Percentiles rank a stretch among this genome's conserved stretches.
phyloP scores from a whole-genome alignment of 2,329 filamentous ascomycete species.

The Penicillium capsulatum region DNA sequence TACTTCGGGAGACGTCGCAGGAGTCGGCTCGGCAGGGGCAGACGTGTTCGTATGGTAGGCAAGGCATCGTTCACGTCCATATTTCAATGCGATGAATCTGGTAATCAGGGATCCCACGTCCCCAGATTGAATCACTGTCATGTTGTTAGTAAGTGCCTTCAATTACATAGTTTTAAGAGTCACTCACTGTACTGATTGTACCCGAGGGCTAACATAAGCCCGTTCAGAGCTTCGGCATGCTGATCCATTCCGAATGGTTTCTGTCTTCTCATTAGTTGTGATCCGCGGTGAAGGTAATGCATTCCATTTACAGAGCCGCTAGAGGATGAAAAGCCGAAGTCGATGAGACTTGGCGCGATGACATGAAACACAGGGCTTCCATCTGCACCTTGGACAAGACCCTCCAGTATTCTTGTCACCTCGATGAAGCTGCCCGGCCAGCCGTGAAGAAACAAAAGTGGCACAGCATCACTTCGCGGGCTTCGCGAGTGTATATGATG shows the following conservation, averaged over 20 bases:
- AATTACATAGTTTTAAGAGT: not conserved
- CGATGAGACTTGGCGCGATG: conserved; percentile 26
- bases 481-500: conserved; percentile 23
- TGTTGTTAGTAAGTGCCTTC: not conserved
- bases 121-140: conserved; percentile 23
- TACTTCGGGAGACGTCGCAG: not conserved
- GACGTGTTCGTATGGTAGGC: not conserved
- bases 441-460: conserved; percentile 35
- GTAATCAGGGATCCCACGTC: conserved; percentile 27
- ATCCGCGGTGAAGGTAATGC: not conserved
- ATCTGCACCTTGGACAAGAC: not conserved
- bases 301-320: not conserved
- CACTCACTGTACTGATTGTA: not conserved
- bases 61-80: conserved; percentile 1
- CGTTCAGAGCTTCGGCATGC: not conserved
- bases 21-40: not conserved
- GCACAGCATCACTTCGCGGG: conserved; percentile 27
- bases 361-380: conserved; percentile 17
- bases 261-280: not conserved
- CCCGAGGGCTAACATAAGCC: conserved; percentile 1
- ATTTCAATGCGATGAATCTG: conserved; percentile 20
- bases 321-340: conserved; percentile 25
- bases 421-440: conserved; percentile 38
- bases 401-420: conserved; percentile 3
- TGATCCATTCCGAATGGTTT: not conserved